phyloP scores from a whole-genome alignment of 495 filamentous ascomycete genomes.

The Talaromyces thailandensis region DNA sequence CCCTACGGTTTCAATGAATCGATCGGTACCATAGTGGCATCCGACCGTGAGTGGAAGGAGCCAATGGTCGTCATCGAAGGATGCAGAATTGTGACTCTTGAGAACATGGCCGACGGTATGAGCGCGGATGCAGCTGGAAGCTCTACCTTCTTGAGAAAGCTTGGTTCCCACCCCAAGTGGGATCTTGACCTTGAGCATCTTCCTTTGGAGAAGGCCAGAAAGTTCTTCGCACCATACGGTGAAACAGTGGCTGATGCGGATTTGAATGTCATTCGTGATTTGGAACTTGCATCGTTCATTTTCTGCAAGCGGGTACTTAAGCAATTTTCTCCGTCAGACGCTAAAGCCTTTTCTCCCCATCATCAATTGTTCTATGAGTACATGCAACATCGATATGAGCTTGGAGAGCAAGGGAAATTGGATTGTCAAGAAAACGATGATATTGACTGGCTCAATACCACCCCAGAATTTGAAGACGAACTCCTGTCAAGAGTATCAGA shows the following conservation, averaged over 20 bases:
- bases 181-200: background rate
- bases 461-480: background rate
- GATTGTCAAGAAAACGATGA: background rate
- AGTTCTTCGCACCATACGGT: background rate
- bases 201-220: background rate
- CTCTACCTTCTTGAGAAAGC: background rate
- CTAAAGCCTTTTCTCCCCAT: background rate
- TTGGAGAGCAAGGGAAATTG: background rate
- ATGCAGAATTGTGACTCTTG: background rate
- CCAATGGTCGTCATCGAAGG: background rate
- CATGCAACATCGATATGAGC: background rate
- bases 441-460: background rate
- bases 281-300: background rate
- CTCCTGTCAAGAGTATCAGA: background rate
- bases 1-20: constrained; percentile 9
- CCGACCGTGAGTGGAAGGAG: background rate
- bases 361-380: background rate
- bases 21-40: constrained; percentile 12
- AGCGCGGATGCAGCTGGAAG: background rate
- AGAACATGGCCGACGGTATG: background rate
- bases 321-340: background rate
- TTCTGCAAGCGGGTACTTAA: background rate
- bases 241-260: background rate
- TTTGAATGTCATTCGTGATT: background rate
- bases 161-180: background rate